Conservation (phyloP, 208 protist species). For the Leishmania tropica region DNA sequence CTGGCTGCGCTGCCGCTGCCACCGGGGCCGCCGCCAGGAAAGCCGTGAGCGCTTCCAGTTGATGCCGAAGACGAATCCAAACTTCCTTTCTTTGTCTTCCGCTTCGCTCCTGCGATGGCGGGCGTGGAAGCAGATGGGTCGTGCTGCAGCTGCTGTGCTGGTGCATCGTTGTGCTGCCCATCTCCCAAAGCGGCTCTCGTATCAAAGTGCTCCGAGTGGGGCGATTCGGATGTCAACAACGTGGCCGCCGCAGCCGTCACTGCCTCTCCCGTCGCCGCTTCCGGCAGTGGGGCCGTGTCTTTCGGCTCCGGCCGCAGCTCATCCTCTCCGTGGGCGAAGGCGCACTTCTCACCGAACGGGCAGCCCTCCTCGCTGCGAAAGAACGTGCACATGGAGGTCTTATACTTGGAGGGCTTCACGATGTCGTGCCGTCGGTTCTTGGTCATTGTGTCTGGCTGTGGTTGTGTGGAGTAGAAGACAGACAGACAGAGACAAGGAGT, state of each 20-base stretch:
- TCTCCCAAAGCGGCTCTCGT: not conserved
- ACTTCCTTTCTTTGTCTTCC: slow-evolving; percentile 9
- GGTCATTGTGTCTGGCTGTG: slow-evolving; percentile 31
- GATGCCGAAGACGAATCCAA: slow-evolving; percentile 2
- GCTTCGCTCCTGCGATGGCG: slow-evolving; percentile 1
- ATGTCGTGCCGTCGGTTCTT: slow-evolving; percentile 75
- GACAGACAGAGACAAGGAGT: not conserved
- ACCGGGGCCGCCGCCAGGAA: slow-evolving; percentile 3
- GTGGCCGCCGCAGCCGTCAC: not conserved
- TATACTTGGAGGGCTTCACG: slow-evolving; percentile 87
- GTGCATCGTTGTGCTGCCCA: not conserved
- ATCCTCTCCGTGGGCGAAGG: slow-evolving; percentile 76
- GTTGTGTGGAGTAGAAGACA: not conserved
- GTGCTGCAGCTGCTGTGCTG: not conserved
- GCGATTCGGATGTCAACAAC: slow-evolving; percentile 11
- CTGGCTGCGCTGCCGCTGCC: not conserved
- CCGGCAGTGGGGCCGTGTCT: slow-evolving; percentile 6
- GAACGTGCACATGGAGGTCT: slow-evolving; percentile 85
- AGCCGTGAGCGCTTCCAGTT: not conserved
- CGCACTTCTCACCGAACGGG: slow-evolving; percentile 77
- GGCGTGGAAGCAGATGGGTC: not conserved
- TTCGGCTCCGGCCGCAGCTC: slow-evolving; percentile 62
- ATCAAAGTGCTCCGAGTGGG: slow-evolving; percentile 4
- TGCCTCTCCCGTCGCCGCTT: not conserved
- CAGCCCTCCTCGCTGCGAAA: slow-evolving; percentile 60